Evolutionary conservation across 2,329 filamentous ascomycete genomes (phyloP), one percentile per base, ranked within the genome.

Genomic region (Botrytis aclada): DNA sequence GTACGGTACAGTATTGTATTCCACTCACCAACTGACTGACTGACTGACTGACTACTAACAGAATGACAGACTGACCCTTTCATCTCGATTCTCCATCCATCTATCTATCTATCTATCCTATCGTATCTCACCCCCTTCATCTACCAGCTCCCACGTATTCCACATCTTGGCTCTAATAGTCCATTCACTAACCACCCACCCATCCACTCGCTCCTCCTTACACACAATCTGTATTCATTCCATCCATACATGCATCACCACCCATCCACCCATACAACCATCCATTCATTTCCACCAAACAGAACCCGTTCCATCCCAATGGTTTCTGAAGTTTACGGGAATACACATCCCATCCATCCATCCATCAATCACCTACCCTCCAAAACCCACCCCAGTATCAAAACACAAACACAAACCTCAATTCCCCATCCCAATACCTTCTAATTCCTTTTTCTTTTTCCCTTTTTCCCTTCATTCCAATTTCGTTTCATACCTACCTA

Each of bases 61-160:
- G 41, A 43, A 43, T 18, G 41, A 43, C 16, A 43, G 43, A 47
- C 47, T n/a, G 25, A n/a, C 47, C 45, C 45, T 22, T 47, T 47
- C 45, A 47, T 47, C 45, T 47, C 45, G 45, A 47, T 47, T 16
- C 45, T 39, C 22, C 34, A 61, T 39, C 58, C 10, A 41, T 41
- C 45, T 4, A 32, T 22, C 58, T 34, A 61, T 25, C 58, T 14
- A 63, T 43, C 37, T 41, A 41, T 41, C 43, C 2, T 37, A 25
- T 47, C 20, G 45, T 25, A 25, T 16, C 51, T 29, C 3, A 10
- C n/a, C 29, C 34, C 25, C 1, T 25, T 67, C 45, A 56, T 39
- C 45, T 54, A 39, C 45, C 64, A 66, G 45, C 45, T 66, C 54
- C 64, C 45, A 66, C 64, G 64, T 54, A 66, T 66, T 64, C 25